These are phyloP conservation scores for Singerocomus inundabilis DNA, from an alignment of 1,284 basidiomycete genomes.

Conservation along the genomic window DNA sequence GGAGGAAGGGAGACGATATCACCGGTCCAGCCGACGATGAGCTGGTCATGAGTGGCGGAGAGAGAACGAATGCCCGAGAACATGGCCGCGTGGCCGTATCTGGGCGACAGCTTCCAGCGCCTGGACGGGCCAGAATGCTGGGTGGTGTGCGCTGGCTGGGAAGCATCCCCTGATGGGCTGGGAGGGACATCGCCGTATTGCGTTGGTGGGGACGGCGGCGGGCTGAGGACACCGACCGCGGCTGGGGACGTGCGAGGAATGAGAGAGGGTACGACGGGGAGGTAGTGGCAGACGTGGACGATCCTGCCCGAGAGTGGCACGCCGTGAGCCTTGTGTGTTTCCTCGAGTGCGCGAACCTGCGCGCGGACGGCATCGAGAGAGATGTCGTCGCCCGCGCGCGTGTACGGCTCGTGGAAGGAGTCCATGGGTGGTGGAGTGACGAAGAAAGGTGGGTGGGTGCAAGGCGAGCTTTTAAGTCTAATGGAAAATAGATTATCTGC, in stretches of 20 bases:
- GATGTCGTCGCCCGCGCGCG: constrained; percentile 37
- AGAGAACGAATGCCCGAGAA: constrained; percentile 90
- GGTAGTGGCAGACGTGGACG: constrained; percentile 84
- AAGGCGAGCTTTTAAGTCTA: constrained; percentile 19
- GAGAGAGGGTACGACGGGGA: constrained; percentile 67
- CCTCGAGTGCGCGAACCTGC: constrained; percentile 64
- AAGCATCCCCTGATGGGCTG: constrained; percentile 21
- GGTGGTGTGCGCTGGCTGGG: constrained; percentile 8
- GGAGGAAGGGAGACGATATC: constrained; percentile 61
- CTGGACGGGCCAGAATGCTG: constrained; percentile 18
- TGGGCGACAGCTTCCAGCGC: constrained; percentile 74
- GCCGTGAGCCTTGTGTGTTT: constrained; percentile 64
- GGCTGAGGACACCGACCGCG: constrained; percentile 54
- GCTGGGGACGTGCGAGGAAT: constrained; percentile 46
- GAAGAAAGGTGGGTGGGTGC: neutral
- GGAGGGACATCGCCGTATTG: constrained; percentile 44
- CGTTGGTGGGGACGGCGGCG: constrained; percentile 65
- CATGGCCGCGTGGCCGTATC: constrained; percentile 95
- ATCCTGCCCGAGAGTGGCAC: constrained; percentile 80
- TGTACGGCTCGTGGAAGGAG: constrained; percentile 45
- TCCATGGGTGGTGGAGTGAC: constrained; percentile 38
- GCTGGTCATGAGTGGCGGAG: constrained; percentile 80
- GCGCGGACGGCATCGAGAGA: constrained; percentile 55
- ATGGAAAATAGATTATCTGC: constrained; percentile 28
- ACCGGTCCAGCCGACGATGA: constrained; percentile 93